Conservation (phyloP, 129 eudicot species). For the Flaveria trinervia region DNA sequence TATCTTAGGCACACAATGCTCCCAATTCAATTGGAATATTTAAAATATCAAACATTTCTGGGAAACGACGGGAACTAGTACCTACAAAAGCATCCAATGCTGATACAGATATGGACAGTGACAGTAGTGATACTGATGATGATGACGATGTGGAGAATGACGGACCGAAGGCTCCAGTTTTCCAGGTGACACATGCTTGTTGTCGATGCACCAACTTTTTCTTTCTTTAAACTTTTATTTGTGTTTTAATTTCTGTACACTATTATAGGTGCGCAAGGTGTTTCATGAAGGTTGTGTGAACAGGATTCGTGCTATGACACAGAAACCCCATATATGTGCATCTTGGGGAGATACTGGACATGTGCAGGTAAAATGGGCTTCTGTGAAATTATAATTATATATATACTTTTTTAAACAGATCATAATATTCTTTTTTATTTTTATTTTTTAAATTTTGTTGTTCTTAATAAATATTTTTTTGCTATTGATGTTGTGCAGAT, state of each 20-base stretch:
- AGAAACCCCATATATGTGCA: constrained; percentile 89
- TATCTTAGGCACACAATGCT: constrained; percentile 67
- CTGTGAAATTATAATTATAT: background rate
- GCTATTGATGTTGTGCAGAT: constrained; percentile 44
- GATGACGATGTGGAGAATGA: constrained; percentile 56
- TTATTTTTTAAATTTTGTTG: background rate
- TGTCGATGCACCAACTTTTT: background rate
- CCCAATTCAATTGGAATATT: constrained; percentile 83
- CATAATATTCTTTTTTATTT: background rate
- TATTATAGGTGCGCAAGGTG: constrained; percentile 78
- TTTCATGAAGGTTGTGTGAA: constrained; percentile 88
- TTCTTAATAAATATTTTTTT: background rate
- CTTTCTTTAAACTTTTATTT: background rate
- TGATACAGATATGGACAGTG: constrained; percentile 81
- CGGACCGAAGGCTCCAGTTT: constrained; percentile 63
- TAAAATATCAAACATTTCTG: constrained; percentile 80
- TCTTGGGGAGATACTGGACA: constrained; percentile 89
- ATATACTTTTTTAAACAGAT: background rate
- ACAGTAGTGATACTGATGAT: constrained; percentile 70
- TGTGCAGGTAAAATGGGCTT: constrained; percentile 64
- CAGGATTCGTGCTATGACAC: constrained; percentile 96
- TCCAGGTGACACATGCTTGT: constrained; percentile 55
- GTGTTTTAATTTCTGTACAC: constrained; percentile 3
- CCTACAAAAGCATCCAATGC: constrained; percentile 52
- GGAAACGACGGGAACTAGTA: constrained; percentile 73